Evolutionary conservation across 371 early-diverging fungal species (phyloP).

Genomic region (Apophysomyces ossiformis): DNA sequence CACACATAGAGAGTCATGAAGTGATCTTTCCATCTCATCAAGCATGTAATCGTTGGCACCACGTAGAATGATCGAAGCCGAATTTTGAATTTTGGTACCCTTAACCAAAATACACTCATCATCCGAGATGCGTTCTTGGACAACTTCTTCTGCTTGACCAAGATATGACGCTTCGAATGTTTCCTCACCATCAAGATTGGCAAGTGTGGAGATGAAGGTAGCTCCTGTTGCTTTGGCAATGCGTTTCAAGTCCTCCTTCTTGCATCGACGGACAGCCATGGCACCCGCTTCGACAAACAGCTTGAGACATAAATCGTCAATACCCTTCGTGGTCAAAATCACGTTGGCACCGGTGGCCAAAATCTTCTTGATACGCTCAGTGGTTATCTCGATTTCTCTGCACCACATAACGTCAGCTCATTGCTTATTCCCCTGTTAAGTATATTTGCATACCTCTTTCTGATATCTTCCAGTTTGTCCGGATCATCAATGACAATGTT

Average conservation of each 20-base stretch:
- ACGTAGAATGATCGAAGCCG: constrained; percentile 94
- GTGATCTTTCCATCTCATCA: constrained; percentile 99
- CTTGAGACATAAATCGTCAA: constrained; percentile 99
- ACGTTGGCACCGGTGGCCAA: constrained; percentile 98
- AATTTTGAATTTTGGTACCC: constrained; percentile 92
- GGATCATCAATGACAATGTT: constrained; percentile 98
- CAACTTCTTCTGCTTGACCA: constrained; percentile 56
- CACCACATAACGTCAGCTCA: neutral
- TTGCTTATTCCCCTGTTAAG: neutral
- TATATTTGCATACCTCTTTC: constrained; percentile 71
- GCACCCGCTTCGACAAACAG: constrained; percentile 95
- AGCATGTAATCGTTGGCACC: constrained; percentile 99
- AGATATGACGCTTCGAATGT: constrained; percentile 73
- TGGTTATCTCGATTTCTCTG: constrained; percentile 95
- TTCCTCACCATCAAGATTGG: constrained; percentile 98
- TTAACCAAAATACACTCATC: constrained; percentile 98
- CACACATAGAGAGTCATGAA: constrained; percentile 98
- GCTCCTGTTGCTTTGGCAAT: constrained; percentile 99
- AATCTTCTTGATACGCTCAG: constrained; percentile 96
- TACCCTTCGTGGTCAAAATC: constrained; percentile 98
- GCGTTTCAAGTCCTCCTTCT: constrained; percentile 97
- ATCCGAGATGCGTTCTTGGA: constrained; percentile 96
- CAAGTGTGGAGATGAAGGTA: constrained; percentile 94
- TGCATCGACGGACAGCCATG: constrained; percentile 94
- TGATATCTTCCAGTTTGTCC: constrained; percentile 97